phyloP scores from a whole-genome alignment of 1,139 yeast species.

The Geotrichum armillariae region DNA sequence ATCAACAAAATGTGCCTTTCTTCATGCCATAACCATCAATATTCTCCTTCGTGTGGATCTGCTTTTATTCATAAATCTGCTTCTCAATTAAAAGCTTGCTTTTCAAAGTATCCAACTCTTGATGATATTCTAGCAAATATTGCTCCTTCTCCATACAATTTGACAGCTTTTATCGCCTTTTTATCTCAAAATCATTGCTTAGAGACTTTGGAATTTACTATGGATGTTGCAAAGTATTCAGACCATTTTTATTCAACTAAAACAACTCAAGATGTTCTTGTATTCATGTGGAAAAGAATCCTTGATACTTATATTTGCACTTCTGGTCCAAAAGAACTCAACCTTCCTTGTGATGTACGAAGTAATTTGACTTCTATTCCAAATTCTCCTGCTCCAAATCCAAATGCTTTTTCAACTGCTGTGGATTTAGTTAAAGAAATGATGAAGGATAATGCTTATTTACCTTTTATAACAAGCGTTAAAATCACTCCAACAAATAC shows the following conservation, averaged over 20 bases:
- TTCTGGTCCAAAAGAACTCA: constrained; percentile 38
- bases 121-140: constrained; percentile 33
- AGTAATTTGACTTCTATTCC: constrained; percentile 25
- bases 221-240: constrained; percentile 35
- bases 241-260: constrained; percentile 3
- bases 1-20: no score
- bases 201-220: constrained; percentile 39
- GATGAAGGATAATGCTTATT: constrained; percentile 37
- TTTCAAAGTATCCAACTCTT: constrained; percentile 30
- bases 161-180: constrained; percentile 34
- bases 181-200: constrained; percentile 37
- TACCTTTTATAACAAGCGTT: constrained; percentile 26
- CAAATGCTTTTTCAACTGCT: no score
- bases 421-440: constrained; percentile 34
- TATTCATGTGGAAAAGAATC: constrained; percentile 34
- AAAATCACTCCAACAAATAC: background rate
- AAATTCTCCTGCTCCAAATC: constrained; percentile 27
- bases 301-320: constrained; percentile 34
- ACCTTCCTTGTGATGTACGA: constrained; percentile 35
- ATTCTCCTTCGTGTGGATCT: no score
- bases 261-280: constrained; percentile 12
- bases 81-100: background rate
- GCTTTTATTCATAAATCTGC: background rate
- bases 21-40: no score
- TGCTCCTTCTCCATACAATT: constrained; percentile 34